Conservation (phyloP, 352 stramenopile genomes). For the Phytophthora syringae region DNA sequence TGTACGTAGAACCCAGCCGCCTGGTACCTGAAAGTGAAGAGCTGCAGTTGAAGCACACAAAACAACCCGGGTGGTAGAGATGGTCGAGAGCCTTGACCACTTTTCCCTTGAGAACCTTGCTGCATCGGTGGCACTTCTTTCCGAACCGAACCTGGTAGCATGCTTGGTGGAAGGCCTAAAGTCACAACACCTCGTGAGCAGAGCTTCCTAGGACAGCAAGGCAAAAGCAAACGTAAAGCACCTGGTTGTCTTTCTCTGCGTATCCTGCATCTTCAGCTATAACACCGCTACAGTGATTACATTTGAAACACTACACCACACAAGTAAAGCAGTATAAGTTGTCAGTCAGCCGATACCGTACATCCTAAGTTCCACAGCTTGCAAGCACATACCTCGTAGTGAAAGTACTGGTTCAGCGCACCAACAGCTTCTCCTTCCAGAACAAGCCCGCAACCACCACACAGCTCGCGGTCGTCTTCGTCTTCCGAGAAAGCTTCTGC, state of each 20-base stretch:
- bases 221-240: constrained; percentile 20
- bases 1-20: background rate
- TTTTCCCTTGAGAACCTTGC: constrained; percentile 84
- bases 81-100: constrained; percentile 86
- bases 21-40: constrained; percentile 72
- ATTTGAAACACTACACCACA: constrained; percentile 76
- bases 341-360: background rate
- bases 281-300: constrained; percentile 68
- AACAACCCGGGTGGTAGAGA: constrained; percentile 86
- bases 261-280: constrained; percentile 86
- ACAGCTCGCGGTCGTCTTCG: constrained; percentile 76
- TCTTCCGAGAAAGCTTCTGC: constrained; percentile 63
- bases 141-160: constrained; percentile 83
- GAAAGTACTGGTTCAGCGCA: constrained; percentile 85
- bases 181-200: constrained; percentile 7
- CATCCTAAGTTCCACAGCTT: background rate
- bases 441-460: constrained; percentile 68
- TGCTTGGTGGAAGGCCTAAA: constrained; percentile 76
- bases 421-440: constrained; percentile 83
- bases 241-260: constrained; percentile 82
- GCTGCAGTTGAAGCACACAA: constrained; percentile 82
- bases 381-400: constrained; percentile 64
- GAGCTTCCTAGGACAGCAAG: background rate
- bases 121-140: constrained; percentile 83
- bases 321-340: constrained; percentile 8